Conservation (phyloP, 306 rosid genomes). For the Sicyos edulis region DNA sequence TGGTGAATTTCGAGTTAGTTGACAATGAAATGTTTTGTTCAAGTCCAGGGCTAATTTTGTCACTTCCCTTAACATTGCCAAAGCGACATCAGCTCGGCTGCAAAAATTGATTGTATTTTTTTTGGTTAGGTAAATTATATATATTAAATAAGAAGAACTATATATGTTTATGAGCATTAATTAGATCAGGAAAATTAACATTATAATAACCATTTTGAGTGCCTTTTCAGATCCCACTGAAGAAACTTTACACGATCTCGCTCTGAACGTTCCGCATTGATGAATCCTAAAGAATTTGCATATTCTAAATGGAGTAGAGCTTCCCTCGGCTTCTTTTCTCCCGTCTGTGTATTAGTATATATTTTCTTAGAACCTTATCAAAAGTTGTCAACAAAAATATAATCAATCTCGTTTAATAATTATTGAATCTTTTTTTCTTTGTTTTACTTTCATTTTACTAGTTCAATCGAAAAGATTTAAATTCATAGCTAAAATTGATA, state of each 20-base stretch:
- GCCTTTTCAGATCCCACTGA: conserved; percentile 81
- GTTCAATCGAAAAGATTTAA: too few relatives aligned
- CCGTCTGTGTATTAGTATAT: conserved; percentile 35
- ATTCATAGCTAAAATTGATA: too few relatives aligned
- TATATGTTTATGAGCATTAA: background rate
- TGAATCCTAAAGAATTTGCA: conserved; percentile 62
- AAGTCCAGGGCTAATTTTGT: conserved; percentile 51
- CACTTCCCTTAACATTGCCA: conserved; percentile 53
- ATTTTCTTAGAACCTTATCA: background rate
- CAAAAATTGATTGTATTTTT: conserved; percentile 20
- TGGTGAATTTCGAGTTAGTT: conserved; percentile 14
- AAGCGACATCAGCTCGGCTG: conserved; percentile 62
- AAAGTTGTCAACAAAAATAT: background rate
- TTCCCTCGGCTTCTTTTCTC: conserved; percentile 87
- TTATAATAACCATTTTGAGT: conserved; percentile 60
- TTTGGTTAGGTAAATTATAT: background rate
- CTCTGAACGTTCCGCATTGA: conserved; percentile 43
- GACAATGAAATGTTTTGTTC: conserved; percentile 66
- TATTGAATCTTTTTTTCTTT: too few relatives aligned
- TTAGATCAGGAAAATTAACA: conserved; percentile 2
- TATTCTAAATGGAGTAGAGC: conserved; percentile 75
- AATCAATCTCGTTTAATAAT: too few relatives aligned
- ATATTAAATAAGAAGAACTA: background rate
- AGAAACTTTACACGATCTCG: conserved; percentile 58
- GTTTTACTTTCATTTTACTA: too few relatives aligned